phyloP scores from a whole-genome alignment of 2,329 filamentous ascomycete genomes.

The Cercospora zeina region DNA sequence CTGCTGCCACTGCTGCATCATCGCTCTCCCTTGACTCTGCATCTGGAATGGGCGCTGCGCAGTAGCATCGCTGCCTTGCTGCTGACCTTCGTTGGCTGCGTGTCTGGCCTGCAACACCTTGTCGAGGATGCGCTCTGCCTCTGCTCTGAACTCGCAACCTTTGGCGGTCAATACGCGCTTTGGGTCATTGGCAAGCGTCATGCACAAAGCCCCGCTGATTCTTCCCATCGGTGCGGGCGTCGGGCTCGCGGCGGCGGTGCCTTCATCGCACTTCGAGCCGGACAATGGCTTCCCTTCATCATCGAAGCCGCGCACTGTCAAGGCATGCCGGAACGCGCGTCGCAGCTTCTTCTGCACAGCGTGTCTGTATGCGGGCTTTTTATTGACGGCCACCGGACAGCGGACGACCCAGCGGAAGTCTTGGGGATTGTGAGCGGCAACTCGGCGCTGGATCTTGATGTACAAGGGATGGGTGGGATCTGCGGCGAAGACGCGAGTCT shows the following conservation, averaged over 20 bases:
- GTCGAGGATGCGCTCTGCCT: constrained; percentile 17
- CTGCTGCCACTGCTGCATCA: constrained; percentile 1
- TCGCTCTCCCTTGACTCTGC: not conserved
- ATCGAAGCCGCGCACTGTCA: constrained; percentile 51
- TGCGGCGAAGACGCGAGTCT: constrained; percentile 28
- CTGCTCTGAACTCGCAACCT: constrained; percentile 23
- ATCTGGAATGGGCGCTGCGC: not conserved
- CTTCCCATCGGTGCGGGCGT: not conserved
- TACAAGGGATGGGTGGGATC: constrained; percentile 37
- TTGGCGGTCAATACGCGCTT: constrained; percentile 27
- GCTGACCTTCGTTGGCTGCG: constrained; percentile 1
- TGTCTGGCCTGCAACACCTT: constrained; percentile 15
- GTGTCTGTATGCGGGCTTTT: constrained; percentile 51
- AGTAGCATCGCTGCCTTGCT: not conserved
- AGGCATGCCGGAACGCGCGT: constrained; percentile 48
- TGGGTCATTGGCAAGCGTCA: constrained; percentile 25
- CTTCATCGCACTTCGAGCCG: not conserved
- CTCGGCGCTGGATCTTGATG: constrained; percentile 38
- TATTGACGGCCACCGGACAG: constrained; percentile 34
- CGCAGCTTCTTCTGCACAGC: constrained; percentile 48
- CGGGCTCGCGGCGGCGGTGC: not conserved
- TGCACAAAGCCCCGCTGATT: constrained; percentile 26
- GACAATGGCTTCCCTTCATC: constrained; percentile 33
- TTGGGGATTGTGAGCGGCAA: constrained; percentile 39
- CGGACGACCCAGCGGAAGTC: constrained; percentile 53